Base-by-base conservation (phyloP, 2,329 filamentous ascomycete species). In the Cephalotrichum gorgonifer region DNA sequence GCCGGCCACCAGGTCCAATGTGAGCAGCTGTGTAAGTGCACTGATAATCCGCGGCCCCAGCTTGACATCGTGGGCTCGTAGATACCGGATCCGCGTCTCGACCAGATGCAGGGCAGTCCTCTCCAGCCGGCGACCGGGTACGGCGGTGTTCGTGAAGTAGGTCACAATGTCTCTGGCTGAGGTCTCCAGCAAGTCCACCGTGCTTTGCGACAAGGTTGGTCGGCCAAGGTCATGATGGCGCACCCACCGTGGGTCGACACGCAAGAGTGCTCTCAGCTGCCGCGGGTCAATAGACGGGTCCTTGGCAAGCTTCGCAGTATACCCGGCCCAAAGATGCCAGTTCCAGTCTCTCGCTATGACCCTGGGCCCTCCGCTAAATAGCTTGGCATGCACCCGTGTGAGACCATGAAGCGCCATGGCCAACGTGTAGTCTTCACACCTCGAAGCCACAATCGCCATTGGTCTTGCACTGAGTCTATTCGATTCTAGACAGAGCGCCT, bases 1-100 rank as follows among this genome's bases (percentile, higher is more conserved):
- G 6, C 66, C 65, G 31, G 51, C 51, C 28, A 62, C 60, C 4
- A 70, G 55, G 50, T 70, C 67, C 9, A 59, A 54, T 3, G 62
- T 56, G 20, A 65, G 50, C 2, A 62, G 50, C 5, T 53, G 48
- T 6, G 60, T 50, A n/a, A 66, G 31, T 30, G 54, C 55, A 41
- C 52, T 53, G 17, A 70, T 51, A 9, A 58, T 54, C 17, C 54
- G 47, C 6, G 56, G 52, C 7, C 64, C 57, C n/a, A 61, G 48
- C 11, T 45, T 50, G 8, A 53, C 53, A 43, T 44, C 54, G 26
- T 61, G 51, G 6, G 47, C 47, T 39, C 56, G 57, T 47, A 63
- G 56, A 44, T 54, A 52, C 15, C 53, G 48, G 8, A 62, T 49
- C 33, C 61, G 61, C 5, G 54, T 52, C 44, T 62, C 54, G 6